Base-by-base conservation (phyloP, 2,329 filamentous ascomycete species). In the Alternaria triticina region DNA sequence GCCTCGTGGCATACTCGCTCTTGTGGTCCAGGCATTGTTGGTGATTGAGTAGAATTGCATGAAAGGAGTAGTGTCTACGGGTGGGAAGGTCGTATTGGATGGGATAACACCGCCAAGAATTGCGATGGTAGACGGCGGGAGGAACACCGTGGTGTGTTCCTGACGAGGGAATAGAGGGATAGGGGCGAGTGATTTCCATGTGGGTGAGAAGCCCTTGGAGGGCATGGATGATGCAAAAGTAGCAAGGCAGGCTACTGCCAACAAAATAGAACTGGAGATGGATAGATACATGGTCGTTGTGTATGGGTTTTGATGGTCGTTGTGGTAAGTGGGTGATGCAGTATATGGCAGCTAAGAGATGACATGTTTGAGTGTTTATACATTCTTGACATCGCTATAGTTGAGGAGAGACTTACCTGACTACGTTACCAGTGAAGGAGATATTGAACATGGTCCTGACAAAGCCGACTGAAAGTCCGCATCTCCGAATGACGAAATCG, bases 31-130 rank as follows among this genome's bases (percentile, higher is more conserved):
- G 27, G 65, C 69, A 49, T 74, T 57, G 12, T 54, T 52, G 6
- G 36, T 4, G 20, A 70, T 66, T 10, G 59, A 68, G 59, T 74
- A 75, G 45, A 69, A 65, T 50, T 74, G 66, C 40, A 73, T 57
- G 4, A 73, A n/a, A 4, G 59, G 12, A 7, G 67, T 72, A 13
- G 71, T 74, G 13, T 43, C 40, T 30, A 68, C 28, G 7, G 66
- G 52, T 9, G 57, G 8, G 13, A 43, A 27, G n/a, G 33, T 33
- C 12, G 30, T 45, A 12, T 62, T 62, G n/a, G 43, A 51, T 5
- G 66, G 67, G 6, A 68, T 61, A 17, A 74, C 62, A 20, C 74
- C 73, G 45, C 73, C 72, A 7, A 76, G 46, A 28, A 74, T 70
- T 15, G 56, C 59, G 43, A 75, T 61, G 8, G 66, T 70, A 23